Base-by-base conservation (phyloP, 2,329 filamentous ascomycete species). In the Sporothrix brasiliensis region DNA sequence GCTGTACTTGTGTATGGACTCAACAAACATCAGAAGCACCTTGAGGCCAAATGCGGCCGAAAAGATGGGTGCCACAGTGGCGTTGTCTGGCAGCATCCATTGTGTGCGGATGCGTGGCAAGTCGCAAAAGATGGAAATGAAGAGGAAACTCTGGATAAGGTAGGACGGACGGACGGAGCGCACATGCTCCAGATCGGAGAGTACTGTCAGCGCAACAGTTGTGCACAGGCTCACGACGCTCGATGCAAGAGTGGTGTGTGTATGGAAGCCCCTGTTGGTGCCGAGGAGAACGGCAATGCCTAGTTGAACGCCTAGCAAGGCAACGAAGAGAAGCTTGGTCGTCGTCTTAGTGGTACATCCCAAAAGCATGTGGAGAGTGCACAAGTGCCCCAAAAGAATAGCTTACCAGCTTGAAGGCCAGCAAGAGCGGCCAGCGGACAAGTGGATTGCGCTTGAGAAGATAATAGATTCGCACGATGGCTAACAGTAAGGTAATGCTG, bases 131-230 rank as follows among this genome's bases (percentile, higher is more conserved):
- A 82, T 73, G 9, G 81, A 80, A 73, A 82, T 74, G 52, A 81
- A 77, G 1, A 86, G 80, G 73, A 83, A 86, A 49, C 79, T 69
- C 68, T 81, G 81, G 50, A 84, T 75, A 21, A 85, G 72, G 24
- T 80, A 78, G 0, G 84, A 86, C 2, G 84, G 84, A 14, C 79
- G 77, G 52, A 83, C 75, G 4, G 81, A 80, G n/a, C 80, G 80
- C 21, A 77, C 74, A 73, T 86, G 84, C 73, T 86, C 84, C 21
- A 81, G 75, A 73, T 80, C 82, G 1, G 83, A 84, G 21, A 85
- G 76, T 13, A 79, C 68, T 49, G 75, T 73, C 13, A 85, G 75
- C 11, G 44, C 73, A 13, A 74, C 3, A 6, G 74, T 72, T 7
- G 73, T 69, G 19, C 68, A 68, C 14, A 76, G 50, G 39, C 69